These are phyloP conservation scores for Talaromyces sp. DNA, from an alignment of 2,329 filamentous ascomycete genomes.

Conservation along the genomic window DNA sequence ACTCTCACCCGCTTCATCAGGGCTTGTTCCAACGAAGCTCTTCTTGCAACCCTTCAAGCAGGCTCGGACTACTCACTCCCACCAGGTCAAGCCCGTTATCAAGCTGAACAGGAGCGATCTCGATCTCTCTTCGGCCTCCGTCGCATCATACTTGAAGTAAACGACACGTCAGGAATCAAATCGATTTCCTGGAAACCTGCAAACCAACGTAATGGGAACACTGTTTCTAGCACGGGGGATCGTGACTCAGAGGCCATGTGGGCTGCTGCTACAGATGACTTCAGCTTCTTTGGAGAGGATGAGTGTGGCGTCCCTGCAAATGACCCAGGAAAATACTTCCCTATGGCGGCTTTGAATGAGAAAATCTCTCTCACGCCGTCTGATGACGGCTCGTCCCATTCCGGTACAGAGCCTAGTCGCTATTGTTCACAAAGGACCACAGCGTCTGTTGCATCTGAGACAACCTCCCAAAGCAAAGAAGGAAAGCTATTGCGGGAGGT, in stretches of 20 bases:
- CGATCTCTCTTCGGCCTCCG: conserved; percentile 58
- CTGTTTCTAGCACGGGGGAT: conserved; percentile 61
- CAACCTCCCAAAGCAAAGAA: conserved; percentile 4
- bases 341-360: conserved; percentile 46
- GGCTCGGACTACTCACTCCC: conserved; percentile 61
- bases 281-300: conserved; percentile 63
- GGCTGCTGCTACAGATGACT: conserved; percentile 62
- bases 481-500: conserved; percentile 28
- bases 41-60: conserved; percentile 57
- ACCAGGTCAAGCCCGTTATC: conserved; percentile 56
- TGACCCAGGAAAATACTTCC: conserved; percentile 49
- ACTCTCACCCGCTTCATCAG: conserved; percentile 58
- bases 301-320: conserved; percentile 56
- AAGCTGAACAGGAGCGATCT: conserved; percentile 53
- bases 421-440: conserved; percentile 12
- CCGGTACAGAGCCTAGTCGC: conserved; percentile 17
- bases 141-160: conserved; percentile 60
- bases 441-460: conserved; percentile 4
- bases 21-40: conserved; percentile 58
- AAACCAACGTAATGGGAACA: conserved; percentile 50
- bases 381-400: conserved; percentile 30
- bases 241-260: conserved; percentile 62
- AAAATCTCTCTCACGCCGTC: conserved; percentile 47
- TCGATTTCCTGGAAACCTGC: conserved; percentile 43
- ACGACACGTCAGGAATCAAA: conserved; percentile 20